These are phyloP conservation scores for Sporothrix protearum DNA, from an alignment of 2,329 filamentous ascomycete species.

Conservation along the genomic window DNA sequence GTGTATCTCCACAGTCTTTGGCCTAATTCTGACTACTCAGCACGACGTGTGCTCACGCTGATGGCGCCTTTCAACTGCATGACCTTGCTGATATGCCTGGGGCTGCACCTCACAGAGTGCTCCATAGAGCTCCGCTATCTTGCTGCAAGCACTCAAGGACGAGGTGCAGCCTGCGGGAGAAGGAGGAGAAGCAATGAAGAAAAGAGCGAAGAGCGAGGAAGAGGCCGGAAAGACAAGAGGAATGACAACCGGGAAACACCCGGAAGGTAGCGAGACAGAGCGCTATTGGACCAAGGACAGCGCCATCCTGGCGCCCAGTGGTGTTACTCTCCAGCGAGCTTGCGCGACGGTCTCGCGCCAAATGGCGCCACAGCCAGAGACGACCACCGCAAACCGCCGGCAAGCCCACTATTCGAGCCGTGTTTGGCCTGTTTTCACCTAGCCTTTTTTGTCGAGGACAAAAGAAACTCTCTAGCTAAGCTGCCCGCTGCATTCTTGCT, in stretches of 20 bases:
- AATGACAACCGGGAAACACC: neutral
- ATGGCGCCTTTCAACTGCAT: neutral
- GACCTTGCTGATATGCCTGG: neutral
- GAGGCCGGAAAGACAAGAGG: neutral
- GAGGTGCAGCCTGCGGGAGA: neutral
- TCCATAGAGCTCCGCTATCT: constrained; percentile 4
- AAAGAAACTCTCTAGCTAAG: too few species aligned
- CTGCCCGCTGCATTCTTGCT: neutral
- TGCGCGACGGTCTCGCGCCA: constrained; percentile 2
- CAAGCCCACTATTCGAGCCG: neutral
- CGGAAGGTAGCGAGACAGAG: neutral
- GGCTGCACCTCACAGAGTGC: neutral
- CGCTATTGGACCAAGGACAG: neutral
- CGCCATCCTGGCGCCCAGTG: neutral
- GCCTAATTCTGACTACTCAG: neutral
- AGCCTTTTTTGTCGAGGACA: neutral
- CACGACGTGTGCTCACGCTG: neutral
- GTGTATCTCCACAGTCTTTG: neutral
- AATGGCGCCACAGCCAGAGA: constrained; percentile 17
- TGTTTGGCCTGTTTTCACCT: constrained; percentile 7
- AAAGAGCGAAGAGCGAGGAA: neutral
- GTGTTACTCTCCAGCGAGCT: constrained; percentile 14
- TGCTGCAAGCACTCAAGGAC: constrained; percentile 18
- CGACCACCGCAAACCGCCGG: neutral
- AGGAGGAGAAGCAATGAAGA: neutral